These are phyloP conservation scores for Tulasnella sp. DNA, from an alignment of 768 basidiomycete species.

Conservation along the genomic window DNA sequence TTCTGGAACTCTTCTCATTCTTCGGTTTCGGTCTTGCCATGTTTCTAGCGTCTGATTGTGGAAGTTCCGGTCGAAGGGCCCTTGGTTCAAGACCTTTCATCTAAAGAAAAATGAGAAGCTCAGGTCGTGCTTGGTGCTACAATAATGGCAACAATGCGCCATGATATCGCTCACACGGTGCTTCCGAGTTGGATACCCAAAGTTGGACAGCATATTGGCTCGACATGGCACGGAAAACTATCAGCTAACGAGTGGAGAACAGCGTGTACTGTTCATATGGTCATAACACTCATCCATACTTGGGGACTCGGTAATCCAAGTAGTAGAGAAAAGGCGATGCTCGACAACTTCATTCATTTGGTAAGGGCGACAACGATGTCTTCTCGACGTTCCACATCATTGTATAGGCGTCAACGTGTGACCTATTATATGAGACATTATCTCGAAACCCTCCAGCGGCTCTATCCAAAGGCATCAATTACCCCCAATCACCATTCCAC, in stretches of 20 bases:
- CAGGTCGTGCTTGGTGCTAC: background rate
- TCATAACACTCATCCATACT: background rate
- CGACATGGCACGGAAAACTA: background rate
- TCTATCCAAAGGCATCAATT: background rate
- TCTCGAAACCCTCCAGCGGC: background rate
- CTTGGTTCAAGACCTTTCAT: too few species aligned
- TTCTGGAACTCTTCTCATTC: too few species aligned
- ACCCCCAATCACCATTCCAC: background rate
- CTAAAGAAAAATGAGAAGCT: background rate
- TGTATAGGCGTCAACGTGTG: background rate
- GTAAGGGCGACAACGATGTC: background rate
- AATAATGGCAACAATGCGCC: background rate
- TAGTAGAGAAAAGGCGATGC: background rate
- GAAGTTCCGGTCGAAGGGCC: too few species aligned
- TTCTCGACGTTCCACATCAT: background rate
- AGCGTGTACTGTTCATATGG: background rate
- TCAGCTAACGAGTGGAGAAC: background rate
- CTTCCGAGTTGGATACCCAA: background rate
- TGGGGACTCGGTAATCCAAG: background rate
- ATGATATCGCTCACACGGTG: background rate
- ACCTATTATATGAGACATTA: background rate
- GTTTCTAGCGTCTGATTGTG: too few species aligned
- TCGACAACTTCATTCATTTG: slow-evolving; percentile 3
- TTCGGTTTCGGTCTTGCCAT: too few species aligned
- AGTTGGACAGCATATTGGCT: background rate